Evolutionary conservation across 306 rosid genomes (phyloP).

Genomic region (Datisca glomerata): DNA sequence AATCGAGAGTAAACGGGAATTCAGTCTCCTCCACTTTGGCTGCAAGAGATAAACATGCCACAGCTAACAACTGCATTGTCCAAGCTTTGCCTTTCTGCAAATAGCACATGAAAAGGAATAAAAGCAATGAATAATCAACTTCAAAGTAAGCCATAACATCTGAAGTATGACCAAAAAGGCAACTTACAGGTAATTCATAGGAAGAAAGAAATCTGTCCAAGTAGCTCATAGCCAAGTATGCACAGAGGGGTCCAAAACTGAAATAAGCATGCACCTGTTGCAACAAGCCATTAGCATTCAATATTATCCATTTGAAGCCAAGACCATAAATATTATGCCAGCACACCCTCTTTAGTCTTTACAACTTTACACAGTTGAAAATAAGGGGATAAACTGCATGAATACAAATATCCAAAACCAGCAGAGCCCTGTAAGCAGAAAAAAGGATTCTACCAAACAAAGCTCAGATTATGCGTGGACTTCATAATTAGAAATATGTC

Average conservation of each 20-base stretch:
- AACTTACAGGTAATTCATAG: conserved; percentile 84
- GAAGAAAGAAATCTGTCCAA: conserved; percentile 84
- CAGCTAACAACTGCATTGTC: conserved; percentile 88
- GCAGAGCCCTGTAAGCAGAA: not conserved
- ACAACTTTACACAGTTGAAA: not conserved
- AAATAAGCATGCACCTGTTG: conserved; percentile 25
- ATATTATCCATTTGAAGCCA: no score
- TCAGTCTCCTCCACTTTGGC: conserved; percentile 88
- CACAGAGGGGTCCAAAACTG: conserved; percentile 75
- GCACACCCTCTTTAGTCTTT: not conserved
- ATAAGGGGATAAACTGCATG: not conserved
- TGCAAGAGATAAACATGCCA: conserved; percentile 81
- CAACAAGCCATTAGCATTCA: no score
- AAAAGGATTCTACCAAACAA: no score
- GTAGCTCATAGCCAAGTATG: conserved; percentile 71
- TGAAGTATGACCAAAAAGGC: no score
- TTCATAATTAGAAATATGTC: no score
- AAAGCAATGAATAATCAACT: not conserved
- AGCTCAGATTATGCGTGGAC: no score
- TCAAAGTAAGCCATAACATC: no score
- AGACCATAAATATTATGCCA: no score
- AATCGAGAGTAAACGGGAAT: conserved; percentile 57
- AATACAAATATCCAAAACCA: not conserved
- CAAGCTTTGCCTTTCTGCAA: conserved; percentile 66
- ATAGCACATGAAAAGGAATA: not conserved